phyloP scores from a whole-genome alignment of 129 eudicot genomes.

The Pseudognaphalium luteoalbum region DNA sequence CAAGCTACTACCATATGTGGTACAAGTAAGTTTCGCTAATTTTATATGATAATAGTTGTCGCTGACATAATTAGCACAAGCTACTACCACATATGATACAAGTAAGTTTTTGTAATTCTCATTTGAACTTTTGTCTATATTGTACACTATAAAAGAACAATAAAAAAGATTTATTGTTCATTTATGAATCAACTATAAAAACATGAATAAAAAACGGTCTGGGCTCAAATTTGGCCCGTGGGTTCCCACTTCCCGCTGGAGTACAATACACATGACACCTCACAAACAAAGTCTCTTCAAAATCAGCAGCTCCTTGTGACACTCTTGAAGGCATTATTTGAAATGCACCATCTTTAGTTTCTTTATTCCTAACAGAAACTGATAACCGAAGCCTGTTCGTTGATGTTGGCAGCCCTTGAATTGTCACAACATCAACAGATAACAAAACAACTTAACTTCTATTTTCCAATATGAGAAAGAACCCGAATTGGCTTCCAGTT shows the following conservation, averaged over 20 bases:
- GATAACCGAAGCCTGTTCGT: slow-evolving; percentile 91
- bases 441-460: slow-evolving; percentile 85
- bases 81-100: too few relatives aligned
- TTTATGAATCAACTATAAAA: slow-evolving; percentile 83
- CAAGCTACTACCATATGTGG: too few relatives aligned
- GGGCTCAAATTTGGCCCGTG: slow-evolving; percentile 59
- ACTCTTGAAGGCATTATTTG: too few relatives aligned
- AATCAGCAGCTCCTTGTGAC: too few relatives aligned
- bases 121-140: too few relatives aligned
- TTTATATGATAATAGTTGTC: too few relatives aligned
- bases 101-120: too few relatives aligned
- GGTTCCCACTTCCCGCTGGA: slow-evolving; percentile 47
- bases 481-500: slow-evolving; percentile 94
- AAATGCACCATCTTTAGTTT: slow-evolving; percentile 79
- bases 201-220: slow-evolving; percentile 74
- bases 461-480: slow-evolving; percentile 74
- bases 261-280: slow-evolving; percentile 82
- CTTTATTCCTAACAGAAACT: slow-evolving; percentile 86
- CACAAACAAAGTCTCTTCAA: too few relatives aligned
- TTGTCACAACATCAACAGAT: slow-evolving; percentile 84
- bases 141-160: too few relatives aligned
- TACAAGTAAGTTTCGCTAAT: too few relatives aligned
- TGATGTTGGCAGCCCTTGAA: slow-evolving; percentile 73
- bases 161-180: too few relatives aligned
- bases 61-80: too few relatives aligned